Evolutionary conservation across 805 yeast species (phyloP).

Genomic region (Nakazawaea wickerhamii): DNA sequence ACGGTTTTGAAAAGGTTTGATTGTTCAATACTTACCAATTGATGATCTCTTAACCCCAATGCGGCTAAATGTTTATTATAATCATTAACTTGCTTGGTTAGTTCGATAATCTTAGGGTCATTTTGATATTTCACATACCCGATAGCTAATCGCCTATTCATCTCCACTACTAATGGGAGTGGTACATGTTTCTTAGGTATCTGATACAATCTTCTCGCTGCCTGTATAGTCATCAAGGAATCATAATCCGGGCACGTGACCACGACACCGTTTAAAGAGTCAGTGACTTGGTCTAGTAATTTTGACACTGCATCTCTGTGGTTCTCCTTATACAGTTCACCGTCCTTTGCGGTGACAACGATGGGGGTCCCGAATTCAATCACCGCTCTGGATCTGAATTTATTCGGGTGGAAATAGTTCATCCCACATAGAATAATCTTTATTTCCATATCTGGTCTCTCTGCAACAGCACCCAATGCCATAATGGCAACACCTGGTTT

Average conservation of each 20-base stretch:
- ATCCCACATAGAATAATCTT: slow-evolving; percentile 93
- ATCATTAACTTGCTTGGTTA: slow-evolving; percentile 56
- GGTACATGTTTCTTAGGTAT: slow-evolving; percentile 68
- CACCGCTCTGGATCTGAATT: slow-evolving; percentile 92
- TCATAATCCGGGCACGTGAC: slow-evolving; percentile 85
- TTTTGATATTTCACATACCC: slow-evolving; percentile 76
- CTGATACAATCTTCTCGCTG: slow-evolving; percentile 84
- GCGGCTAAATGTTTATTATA: slow-evolving; percentile 64
- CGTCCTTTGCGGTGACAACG: slow-evolving; percentile 50
- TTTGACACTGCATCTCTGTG: slow-evolving; percentile 66
- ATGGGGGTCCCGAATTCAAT: slow-evolving; percentile 90
- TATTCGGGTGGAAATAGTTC: slow-evolving; percentile 95
- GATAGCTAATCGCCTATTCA: slow-evolving; percentile 77
- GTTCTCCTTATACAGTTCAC: slow-evolving; percentile 57
- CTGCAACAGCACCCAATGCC: slow-evolving; percentile 90
- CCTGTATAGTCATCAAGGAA: slow-evolving; percentile 84
- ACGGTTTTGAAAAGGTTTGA: slow-evolving; percentile 44
- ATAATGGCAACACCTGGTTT: slow-evolving; percentile 97
- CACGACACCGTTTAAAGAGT: slow-evolving; percentile 74
- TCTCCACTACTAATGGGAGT: slow-evolving; percentile 78
- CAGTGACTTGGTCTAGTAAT: slow-evolving; percentile 58
- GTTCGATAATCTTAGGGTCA: slow-evolving; percentile 59
- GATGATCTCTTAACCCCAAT: slow-evolving; percentile 67
- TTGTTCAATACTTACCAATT: slow-evolving; percentile 48
- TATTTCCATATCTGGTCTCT: slow-evolving; percentile 65